Percentiles rank a stretch among this genome's conserved stretches.
Evolutionary conservation across 169 alveolate genomes (phyloP).

Genomic region (Plasmodium gonderi): DNA sequence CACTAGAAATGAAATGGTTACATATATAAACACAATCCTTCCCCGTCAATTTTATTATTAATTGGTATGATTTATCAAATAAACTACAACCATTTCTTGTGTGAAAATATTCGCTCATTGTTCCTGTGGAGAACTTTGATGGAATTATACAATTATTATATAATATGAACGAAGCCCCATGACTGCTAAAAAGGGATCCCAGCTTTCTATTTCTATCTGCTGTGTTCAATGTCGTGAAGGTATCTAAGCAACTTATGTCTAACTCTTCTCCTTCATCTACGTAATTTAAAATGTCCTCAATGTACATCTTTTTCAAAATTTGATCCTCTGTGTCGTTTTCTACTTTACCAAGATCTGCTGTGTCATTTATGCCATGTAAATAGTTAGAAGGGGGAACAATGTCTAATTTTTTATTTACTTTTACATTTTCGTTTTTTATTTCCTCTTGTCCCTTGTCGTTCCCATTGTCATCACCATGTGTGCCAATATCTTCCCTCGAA

Average conservation of each 20-base stretch:
- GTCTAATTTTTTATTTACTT: neutral
- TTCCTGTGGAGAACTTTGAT: constrained; percentile 35
- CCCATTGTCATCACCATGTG: neutral
- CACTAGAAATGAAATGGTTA: constrained; percentile 78
- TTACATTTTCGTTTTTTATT: neutral
- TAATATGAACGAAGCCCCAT: constrained; percentile 44
- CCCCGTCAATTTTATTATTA: constrained; percentile 75
- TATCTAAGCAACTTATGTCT: constrained; percentile 54
- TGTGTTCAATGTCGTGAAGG: constrained; percentile 32
- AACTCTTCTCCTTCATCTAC: constrained; percentile 52
- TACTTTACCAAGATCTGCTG: neutral
- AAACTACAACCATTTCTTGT: constrained; percentile 75
- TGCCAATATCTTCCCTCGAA: neutral
- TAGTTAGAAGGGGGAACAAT: neutral
- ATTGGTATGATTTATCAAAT: constrained; percentile 76
- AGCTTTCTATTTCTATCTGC: constrained; percentile 57
- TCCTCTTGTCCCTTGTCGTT: neutral
- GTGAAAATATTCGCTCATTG: constrained; percentile 71
- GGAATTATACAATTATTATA: constrained; percentile 71
- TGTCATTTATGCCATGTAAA: neutral
- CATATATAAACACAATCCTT: constrained; percentile 72
- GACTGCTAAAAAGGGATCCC: constrained; percentile 22
- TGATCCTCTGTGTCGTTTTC: neutral
- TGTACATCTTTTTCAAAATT: constrained; percentile 23
- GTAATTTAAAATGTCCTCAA: constrained; percentile 62